phyloP scores from a whole-genome alignment of 805 yeast genomes.

The Metschnikowia colocasiae region DNA sequence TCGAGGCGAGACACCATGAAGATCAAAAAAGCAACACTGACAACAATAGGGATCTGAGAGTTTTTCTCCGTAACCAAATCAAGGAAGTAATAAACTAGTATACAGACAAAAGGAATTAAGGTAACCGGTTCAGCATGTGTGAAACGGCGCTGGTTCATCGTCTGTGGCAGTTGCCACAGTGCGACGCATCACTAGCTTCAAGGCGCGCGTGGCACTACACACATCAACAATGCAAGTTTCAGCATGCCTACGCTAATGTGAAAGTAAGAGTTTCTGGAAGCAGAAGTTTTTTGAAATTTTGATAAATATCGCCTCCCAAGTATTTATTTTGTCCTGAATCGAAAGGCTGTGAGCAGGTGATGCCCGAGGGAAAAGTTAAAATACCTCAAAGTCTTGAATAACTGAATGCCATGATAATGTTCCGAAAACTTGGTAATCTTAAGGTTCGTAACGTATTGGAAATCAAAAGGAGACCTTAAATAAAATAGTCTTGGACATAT shows the following conservation, averaged over 20 bases:
- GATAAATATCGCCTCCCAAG: too few species aligned
- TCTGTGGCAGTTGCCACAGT: neutral
- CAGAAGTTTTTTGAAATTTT: too few species aligned
- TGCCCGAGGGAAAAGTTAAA: too few species aligned
- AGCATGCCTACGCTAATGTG: neutral
- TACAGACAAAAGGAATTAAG: neutral
- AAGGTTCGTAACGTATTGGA: too few species aligned
- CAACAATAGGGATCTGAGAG: neutral
- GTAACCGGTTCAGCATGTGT: neutral
- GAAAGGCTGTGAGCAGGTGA: too few species aligned
- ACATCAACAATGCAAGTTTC: neutral
- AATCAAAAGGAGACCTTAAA: too few species aligned
- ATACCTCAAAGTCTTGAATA: too few species aligned
- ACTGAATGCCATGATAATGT: too few species aligned
- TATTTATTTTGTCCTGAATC: too few species aligned
- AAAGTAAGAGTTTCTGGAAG: neutral
- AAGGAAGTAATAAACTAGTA: neutral
- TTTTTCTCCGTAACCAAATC: neutral
- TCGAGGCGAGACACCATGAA: neutral
- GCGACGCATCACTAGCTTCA: neutral
- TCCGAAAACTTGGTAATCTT: too few species aligned
- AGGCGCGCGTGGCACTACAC: neutral
- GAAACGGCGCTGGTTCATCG: neutral
- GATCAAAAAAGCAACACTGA: neutral
- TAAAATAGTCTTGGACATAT: too few species aligned